Percentiles rank a stretch among this genome's conserved stretches.
Evolutionary conservation across 208 protist species (phyloP).

Genomic region (Spongospora subterranea): DNA sequence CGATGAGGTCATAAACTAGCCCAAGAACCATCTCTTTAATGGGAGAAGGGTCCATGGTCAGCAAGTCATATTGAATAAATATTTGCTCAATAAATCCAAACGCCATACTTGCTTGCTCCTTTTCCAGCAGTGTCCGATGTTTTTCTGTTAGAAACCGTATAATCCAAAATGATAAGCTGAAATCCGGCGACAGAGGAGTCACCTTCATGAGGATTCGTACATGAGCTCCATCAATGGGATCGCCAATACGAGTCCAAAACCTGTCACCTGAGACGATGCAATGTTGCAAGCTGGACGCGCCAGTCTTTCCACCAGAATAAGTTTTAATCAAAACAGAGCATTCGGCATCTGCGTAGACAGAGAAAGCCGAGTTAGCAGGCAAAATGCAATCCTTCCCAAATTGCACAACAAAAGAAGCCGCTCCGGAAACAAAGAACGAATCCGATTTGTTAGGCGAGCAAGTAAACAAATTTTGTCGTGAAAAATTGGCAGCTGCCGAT

Average conservation of each 20-base stretch:
- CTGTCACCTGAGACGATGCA: background rate
- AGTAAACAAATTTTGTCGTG: background rate
- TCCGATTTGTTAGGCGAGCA: background rate
- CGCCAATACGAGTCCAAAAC: slow-evolving; percentile 32
- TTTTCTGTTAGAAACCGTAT: slow-evolving; percentile 30
- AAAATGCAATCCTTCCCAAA: background rate
- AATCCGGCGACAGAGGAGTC: slow-evolving; percentile 19
- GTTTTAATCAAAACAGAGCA: background rate
- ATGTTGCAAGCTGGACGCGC: background rate
- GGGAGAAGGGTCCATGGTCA: background rate
- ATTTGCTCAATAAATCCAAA: background rate
- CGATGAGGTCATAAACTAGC: slow-evolving; percentile 28
- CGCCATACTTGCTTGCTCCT: background rate
- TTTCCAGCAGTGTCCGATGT: background rate
- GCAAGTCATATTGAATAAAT: background rate
- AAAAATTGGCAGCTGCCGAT: background rate
- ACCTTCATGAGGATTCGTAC: background rate
- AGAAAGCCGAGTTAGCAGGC: slow-evolving; percentile 19
- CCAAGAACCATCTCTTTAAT: background rate
- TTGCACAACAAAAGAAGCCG: background rate
- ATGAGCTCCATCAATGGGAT: background rate
- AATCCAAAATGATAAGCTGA: slow-evolving; percentile 41
- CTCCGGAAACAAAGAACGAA: background rate
- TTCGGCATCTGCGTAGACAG: slow-evolving; percentile 25
- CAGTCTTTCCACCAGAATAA: slow-evolving; percentile 46